Conservation (phyloP, 2,329 filamentous ascomycete species). For the Aspergillus nomiae region DNA sequence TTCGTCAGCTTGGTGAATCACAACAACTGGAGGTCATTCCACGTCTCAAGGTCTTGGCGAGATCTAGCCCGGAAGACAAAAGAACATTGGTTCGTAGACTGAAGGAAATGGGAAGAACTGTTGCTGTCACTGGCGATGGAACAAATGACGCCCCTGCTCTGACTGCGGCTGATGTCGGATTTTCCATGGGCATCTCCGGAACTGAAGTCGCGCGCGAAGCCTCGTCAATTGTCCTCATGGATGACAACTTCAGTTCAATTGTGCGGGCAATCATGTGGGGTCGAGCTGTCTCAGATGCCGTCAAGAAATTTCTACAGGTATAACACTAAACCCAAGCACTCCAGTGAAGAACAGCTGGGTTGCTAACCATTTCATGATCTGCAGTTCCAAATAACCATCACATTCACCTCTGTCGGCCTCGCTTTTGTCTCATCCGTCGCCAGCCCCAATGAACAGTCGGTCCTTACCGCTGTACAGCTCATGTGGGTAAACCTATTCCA, state of each 20-base stretch:
- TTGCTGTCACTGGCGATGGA: constrained; percentile 62
- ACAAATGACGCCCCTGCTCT: constrained; percentile 63
- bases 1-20: constrained; percentile 55
- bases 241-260: constrained; percentile 61
- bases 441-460: constrained; percentile 55
- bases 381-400: constrained; percentile 61
- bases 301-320: constrained; percentile 60
- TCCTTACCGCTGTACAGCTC: constrained; percentile 65
- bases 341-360: neutral
- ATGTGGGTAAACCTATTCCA: constrained; percentile 70
- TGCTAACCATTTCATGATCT: neutral
- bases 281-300: constrained; percentile 60
- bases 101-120: constrained; percentile 55
- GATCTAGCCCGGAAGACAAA: constrained; percentile 63
- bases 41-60: constrained; percentile 58
- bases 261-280: constrained; percentile 64
- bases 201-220: constrained; percentile 64
- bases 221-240: constrained; percentile 55
- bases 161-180: constrained; percentile 61
- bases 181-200: constrained; percentile 63
- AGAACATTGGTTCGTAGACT: constrained; percentile 57
- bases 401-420: constrained; percentile 65
- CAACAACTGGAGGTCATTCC: constrained; percentile 56
- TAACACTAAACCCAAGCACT: neutral
- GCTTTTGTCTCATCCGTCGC: constrained; percentile 64